phyloP scores from a whole-genome alignment of 257 asterid species.

The Asclepias syriaca region DNA sequence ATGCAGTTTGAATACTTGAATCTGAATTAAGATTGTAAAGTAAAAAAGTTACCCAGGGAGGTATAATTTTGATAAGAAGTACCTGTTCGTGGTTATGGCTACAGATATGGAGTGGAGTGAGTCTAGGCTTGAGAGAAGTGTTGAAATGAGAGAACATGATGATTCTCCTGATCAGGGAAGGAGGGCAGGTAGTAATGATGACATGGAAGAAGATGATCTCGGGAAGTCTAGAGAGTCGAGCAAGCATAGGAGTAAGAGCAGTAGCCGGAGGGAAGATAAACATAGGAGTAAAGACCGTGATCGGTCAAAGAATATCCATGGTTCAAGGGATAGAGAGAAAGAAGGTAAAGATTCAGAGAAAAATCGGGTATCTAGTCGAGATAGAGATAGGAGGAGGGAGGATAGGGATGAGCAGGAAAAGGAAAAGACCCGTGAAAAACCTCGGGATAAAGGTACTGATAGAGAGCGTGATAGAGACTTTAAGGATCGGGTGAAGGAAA shows the following conservation, averaged over 20 bases:
- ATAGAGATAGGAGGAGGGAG: slow-evolving; percentile 66
- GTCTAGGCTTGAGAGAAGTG: slow-evolving; percentile 38
- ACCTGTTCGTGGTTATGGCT: background rate
- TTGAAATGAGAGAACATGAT: slow-evolving; percentile 48
- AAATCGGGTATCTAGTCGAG: slow-evolving; percentile 42
- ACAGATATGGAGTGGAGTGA: slow-evolving; percentile 5
- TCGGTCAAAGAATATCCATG: slow-evolving; percentile 32
- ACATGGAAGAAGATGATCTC: slow-evolving; percentile 37
- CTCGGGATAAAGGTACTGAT: slow-evolving; percentile 51
- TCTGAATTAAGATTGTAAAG: background rate
- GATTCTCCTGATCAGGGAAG: slow-evolving; percentile 46
- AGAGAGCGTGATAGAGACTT: slow-evolving; percentile 55
- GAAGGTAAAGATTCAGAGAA: slow-evolving; percentile 45
- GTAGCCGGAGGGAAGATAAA: slow-evolving; percentile 57
- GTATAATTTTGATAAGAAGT: background rate
- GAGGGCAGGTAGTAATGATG: slow-evolving; percentile 51
- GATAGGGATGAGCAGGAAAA: slow-evolving; percentile 59
- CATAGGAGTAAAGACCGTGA: slow-evolving; percentile 71
- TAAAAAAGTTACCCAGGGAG: background rate
- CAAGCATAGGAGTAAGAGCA: slow-evolving; percentile 53
- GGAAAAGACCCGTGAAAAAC: slow-evolving; percentile 47
- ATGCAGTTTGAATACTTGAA: background rate
- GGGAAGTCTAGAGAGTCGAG: slow-evolving; percentile 44
- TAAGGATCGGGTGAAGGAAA: slow-evolving; percentile 53
- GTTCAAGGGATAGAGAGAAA: slow-evolving; percentile 46